Evolutionary conservation across 129 eudicot genomes (phyloP).

Genomic region (Lonicera japonica): DNA sequence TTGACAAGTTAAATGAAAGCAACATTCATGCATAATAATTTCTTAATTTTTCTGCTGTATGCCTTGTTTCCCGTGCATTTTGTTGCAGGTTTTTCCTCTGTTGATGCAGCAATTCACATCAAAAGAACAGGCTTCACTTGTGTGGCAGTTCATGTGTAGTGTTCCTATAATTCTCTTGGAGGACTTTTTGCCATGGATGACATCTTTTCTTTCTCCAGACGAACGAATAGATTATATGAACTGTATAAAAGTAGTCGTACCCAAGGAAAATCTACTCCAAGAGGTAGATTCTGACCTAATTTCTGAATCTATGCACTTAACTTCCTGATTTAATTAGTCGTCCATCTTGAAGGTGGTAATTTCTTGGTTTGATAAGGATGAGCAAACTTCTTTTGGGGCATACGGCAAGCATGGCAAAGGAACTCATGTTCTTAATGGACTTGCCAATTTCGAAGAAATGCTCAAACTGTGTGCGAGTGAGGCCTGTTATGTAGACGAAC

Average conservation of each 20-base stretch:
- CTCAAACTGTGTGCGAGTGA: slow-evolving; percentile 27
- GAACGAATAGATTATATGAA: slow-evolving; percentile 41
- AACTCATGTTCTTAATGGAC: slow-evolving; percentile 36
- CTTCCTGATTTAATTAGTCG: slow-evolving; percentile 5
- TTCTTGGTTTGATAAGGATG: slow-evolving; percentile 59
- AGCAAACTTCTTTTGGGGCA: slow-evolving; percentile 16
- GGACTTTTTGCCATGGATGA: slow-evolving; percentile 78
- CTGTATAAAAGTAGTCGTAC: slow-evolving; percentile 55
- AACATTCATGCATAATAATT: too few species aligned
- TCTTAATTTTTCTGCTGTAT: too few species aligned
- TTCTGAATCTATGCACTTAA: slow-evolving; percentile 6
- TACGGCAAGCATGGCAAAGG: slow-evolving; percentile 36
- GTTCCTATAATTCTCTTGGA: slow-evolving; percentile 74
- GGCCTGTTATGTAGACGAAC: slow-evolving; percentile 20
- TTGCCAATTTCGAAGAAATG: slow-evolving; percentile 39
- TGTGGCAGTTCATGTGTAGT: slow-evolving; percentile 89
- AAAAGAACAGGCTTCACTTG: slow-evolving; percentile 69
- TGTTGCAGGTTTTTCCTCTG: slow-evolving; percentile 76
- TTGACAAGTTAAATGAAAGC: too few species aligned
- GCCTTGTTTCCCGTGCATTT: neutral
- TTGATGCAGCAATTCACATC: slow-evolving; percentile 51
- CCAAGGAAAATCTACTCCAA: slow-evolving; percentile 60
- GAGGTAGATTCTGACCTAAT: slow-evolving; percentile 40
- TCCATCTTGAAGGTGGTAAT: slow-evolving; percentile 58
- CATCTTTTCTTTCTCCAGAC: slow-evolving; percentile 52